These are phyloP conservation scores for Cercospora nicotianae DNA, from an alignment of 2,329 filamentous ascomycete species.

Conservation along the genomic window DNA sequence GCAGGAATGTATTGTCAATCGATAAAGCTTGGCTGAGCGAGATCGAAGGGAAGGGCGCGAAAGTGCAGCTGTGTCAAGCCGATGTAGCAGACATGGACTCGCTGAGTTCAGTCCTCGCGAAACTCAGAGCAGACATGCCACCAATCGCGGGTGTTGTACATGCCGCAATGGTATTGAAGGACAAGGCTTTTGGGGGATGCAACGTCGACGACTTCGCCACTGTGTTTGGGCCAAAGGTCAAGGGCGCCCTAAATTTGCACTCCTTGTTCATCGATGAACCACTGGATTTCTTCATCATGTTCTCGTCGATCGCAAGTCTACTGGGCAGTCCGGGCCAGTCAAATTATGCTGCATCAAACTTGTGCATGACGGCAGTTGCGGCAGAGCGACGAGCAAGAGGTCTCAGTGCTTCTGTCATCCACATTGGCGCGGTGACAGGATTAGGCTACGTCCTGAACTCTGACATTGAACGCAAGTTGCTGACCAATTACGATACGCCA, in stretches of 20 bases:
- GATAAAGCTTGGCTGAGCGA: slow-evolving; percentile 7
- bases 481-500: slow-evolving; percentile 7
- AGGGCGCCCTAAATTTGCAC: slow-evolving; percentile 54
- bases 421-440: slow-evolving; percentile 36
- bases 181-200: slow-evolving; percentile 48
- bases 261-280: slow-evolving; percentile 33
- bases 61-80: slow-evolving; percentile 9
- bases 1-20: slow-evolving; percentile 17
- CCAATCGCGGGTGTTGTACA: slow-evolving; percentile 24
- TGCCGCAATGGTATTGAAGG: slow-evolving; percentile 33
- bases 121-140: slow-evolving; percentile 8
- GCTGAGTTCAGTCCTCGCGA: not conserved
- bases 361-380: slow-evolving; percentile 33
- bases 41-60: slow-evolving; percentile 9
- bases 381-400: slow-evolving; percentile 31
- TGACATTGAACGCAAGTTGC: slow-evolving; percentile 7
- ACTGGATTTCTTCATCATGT: slow-evolving; percentile 51
- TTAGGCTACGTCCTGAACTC: slow-evolving; percentile 31
- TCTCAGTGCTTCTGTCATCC: slow-evolving; percentile 31
- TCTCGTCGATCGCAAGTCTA: slow-evolving; percentile 56
- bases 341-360: slow-evolving; percentile 58
- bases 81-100: slow-evolving; percentile 8
- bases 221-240: slow-evolving; percentile 51
- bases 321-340: slow-evolving; percentile 59
- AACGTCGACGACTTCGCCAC: slow-evolving; percentile 52